These are phyloP conservation scores for Ceratocystis papillata DNA, from an alignment of 2,329 filamentous ascomycete species.

Conservation along the genomic window DNA sequence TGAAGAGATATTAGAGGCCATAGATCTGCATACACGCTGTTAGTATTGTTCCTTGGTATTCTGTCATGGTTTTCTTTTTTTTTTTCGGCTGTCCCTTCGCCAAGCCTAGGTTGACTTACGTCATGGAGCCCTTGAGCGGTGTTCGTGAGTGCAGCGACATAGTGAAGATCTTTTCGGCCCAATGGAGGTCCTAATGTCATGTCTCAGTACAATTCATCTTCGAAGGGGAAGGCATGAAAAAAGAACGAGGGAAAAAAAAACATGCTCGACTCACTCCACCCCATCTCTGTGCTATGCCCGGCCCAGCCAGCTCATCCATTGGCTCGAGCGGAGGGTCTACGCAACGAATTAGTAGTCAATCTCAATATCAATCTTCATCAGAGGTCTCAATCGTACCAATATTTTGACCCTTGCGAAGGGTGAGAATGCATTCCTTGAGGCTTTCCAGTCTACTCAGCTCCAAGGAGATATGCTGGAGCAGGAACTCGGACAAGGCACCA, in stretches of 20 bases:
- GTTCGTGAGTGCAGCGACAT: conserved; percentile 43
- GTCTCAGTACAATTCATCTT: not conserved
- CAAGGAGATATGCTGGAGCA: not conserved
- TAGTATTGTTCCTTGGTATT: not conserved
- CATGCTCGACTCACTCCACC: not conserved
- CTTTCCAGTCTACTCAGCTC: not conserved
- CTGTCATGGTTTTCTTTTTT: not conserved
- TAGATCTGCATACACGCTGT: not conserved
- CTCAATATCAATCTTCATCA: not conserved
- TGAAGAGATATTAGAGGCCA: not conserved
- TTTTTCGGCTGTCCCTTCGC: not conserved
- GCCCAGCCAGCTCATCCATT: not conserved
- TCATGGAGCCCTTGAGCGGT: conserved; percentile 36
- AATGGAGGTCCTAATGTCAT: conserved; percentile 41
- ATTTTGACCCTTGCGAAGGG: not conserved
- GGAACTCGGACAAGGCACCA: not conserved
- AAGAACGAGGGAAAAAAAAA: not conserved
- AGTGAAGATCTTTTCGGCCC: conserved; percentile 52
- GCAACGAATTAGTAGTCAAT: not conserved
- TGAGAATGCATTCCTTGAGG: not conserved
- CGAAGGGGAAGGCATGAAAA: not conserved
- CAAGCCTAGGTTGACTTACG: conserved; percentile 26
- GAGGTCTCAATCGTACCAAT: not conserved
- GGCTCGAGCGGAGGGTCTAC: not conserved
- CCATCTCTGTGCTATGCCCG: not conserved